These are phyloP conservation scores for Psidium guajava DNA, from an alignment of 345 rosid species.

Conservation along the genomic window DNA sequence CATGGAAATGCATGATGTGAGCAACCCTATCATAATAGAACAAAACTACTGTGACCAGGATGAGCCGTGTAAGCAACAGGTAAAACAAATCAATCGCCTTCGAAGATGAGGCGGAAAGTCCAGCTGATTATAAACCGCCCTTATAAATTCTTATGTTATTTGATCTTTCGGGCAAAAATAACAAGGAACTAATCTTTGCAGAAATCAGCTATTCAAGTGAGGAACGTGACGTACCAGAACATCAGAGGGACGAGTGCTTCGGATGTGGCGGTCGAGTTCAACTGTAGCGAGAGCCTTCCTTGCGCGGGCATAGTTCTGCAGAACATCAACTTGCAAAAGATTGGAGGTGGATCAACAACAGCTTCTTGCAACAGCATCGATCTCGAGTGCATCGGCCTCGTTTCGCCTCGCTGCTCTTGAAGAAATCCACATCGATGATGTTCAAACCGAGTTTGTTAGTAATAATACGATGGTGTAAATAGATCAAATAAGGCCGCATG, in stretches of 20 bases:
- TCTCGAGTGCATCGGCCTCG: slow-evolving; percentile 21
- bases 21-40: slow-evolving; percentile 75
- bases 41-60: slow-evolving; percentile 76
- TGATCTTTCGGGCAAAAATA: neutral
- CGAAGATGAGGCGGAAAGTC: neutral
- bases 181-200: slow-evolving; percentile 1
- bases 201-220: slow-evolving; percentile 62
- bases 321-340: slow-evolving; percentile 24
- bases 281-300: slow-evolving; percentile 55
- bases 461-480: neutral
- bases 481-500: neutral
- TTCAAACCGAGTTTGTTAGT: neutral
- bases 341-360: slow-evolving; percentile 6
- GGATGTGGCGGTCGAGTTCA: slow-evolving; percentile 43
- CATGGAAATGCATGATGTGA: slow-evolving; percentile 57
- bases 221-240: slow-evolving; percentile 57
- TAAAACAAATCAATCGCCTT: neutral
- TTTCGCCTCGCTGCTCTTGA: slow-evolving; percentile 42
- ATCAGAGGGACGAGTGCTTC: slow-evolving; percentile 73
- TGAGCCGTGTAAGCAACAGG: slow-evolving; percentile 58
- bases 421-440: neutral
- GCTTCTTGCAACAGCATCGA: slow-evolving; percentile 52
- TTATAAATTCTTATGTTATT: neutral
- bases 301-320: slow-evolving; percentile 54
- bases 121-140: neutral